These are phyloP conservation scores for Alternaria sp. DNA, from an alignment of 2,329 filamentous ascomycete species.

Conservation along the genomic window DNA sequence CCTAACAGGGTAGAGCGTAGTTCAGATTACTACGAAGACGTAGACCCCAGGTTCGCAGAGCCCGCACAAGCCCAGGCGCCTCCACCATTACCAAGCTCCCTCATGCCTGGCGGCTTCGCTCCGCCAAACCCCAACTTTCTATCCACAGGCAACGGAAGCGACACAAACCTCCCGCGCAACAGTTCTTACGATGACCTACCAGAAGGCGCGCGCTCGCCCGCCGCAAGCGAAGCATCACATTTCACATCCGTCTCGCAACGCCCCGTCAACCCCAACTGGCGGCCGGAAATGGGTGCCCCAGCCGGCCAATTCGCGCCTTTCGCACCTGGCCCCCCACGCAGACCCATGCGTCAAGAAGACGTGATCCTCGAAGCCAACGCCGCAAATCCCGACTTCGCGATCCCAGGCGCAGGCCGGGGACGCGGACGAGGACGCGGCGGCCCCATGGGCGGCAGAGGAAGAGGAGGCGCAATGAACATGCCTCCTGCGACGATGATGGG, in stretches of 20 bases:
- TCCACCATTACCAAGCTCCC: constrained; percentile 41
- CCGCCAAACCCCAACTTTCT: constrained; percentile 40
- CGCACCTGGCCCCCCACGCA: constrained; percentile 20
- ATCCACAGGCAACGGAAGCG: constrained; percentile 31
- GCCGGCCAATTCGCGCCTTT: constrained; percentile 49
- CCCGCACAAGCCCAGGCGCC: constrained; percentile 34
- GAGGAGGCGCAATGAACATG: constrained; percentile 39
- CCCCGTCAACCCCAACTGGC: constrained; percentile 87
- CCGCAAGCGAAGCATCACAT: constrained; percentile 76
- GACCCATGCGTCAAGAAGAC: constrained; percentile 65
- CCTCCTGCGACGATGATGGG: constrained; percentile 35
- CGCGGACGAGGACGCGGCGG: constrained; percentile 41
- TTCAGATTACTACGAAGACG: constrained; percentile 85
- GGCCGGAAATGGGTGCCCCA: constrained; percentile 55
- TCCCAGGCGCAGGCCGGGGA: constrained; percentile 60
- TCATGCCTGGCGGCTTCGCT: constrained; percentile 42
- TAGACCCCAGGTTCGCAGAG: constrained; percentile 83
- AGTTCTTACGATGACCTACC: constrained; percentile 69
- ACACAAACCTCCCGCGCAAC: constrained; percentile 48
- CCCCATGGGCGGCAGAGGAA: constrained; percentile 14
- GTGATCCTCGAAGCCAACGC: constrained; percentile 67
- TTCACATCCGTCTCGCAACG: constrained; percentile 93
- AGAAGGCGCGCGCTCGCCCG: constrained; percentile 70
- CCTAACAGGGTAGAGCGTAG: constrained; percentile 33
- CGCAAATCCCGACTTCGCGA: constrained; percentile 83